These are phyloP conservation scores for Rhipidocladum racemiflorum DNA, from an alignment of 176 grass and related monocot genomes.

Conservation along the genomic window DNA sequence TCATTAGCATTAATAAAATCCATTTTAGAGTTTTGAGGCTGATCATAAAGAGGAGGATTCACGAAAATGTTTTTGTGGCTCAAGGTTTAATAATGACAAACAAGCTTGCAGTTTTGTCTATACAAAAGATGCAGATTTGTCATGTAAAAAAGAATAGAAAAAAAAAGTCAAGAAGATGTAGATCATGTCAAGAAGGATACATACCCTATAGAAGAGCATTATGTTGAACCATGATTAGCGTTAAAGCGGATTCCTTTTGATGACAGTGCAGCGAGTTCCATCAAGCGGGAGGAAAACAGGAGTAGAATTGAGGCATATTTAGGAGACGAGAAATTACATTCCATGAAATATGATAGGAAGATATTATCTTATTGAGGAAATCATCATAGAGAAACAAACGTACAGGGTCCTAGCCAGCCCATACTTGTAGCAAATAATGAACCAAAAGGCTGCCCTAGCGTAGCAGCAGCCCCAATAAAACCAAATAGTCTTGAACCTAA, in stretches of 20 bases:
- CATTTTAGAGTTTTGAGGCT: background rate
- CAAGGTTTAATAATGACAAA: conserved; percentile 7
- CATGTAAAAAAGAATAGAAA: background rate
- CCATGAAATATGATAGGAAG: background rate
- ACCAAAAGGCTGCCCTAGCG: conserved; percentile 78
- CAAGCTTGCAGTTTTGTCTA: background rate
- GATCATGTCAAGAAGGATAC: conserved; percentile 14
- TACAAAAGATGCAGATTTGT: background rate
- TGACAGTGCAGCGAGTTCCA: conserved; percentile 77
- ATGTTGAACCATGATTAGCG: conserved; percentile 41
- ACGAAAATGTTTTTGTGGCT: background rate
- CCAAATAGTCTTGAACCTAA: conserved; percentile 97
- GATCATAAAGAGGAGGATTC: background rate
- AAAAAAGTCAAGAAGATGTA: background rate
- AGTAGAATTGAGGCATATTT: conserved; percentile 60
- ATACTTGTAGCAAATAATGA: conserved; percentile 89
- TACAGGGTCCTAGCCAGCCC: conserved; percentile 91
- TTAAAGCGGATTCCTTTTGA: conserved; percentile 83
- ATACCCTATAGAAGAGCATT: conserved; percentile 55
- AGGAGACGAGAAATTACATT: conserved; percentile 13
- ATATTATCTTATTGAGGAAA: background rate
- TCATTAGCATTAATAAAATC: background rate
- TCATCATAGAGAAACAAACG: conserved; percentile 18
- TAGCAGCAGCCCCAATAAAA: conserved; percentile 92
- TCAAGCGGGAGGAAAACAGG: conserved; percentile 72